Percentiles rank a stretch among this genome's conserved stretches.
Conservation (phyloP, 148 eudicot species). For the Rheum nobile region DNA sequence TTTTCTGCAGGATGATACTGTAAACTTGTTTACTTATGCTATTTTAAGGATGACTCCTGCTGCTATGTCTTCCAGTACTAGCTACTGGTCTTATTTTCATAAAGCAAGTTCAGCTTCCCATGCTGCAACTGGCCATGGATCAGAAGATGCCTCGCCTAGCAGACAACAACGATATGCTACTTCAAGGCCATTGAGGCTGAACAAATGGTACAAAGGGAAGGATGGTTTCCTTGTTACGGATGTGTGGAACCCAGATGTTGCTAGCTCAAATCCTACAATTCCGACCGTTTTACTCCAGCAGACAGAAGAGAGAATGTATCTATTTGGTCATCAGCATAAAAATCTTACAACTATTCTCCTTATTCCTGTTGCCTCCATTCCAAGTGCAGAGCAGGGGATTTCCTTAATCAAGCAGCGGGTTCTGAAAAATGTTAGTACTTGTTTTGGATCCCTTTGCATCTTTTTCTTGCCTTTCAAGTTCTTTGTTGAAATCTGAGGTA, state of each 20-base stretch:
- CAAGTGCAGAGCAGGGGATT: slow-evolving; percentile 55
- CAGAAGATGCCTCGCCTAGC: slow-evolving; percentile 41
- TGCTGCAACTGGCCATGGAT: slow-evolving; percentile 26
- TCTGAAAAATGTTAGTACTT: slow-evolving; percentile 64
- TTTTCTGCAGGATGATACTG: slow-evolving; percentile 62
- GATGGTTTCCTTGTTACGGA: slow-evolving; percentile 81
- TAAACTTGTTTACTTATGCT: slow-evolving; percentile 75
- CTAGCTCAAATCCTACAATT: slow-evolving; percentile 21
- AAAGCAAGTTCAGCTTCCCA: slow-evolving; percentile 33
- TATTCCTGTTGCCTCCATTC: slow-evolving; percentile 53
- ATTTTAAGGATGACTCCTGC: slow-evolving; percentile 70
- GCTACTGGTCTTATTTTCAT: slow-evolving; percentile 71
- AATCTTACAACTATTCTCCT: slow-evolving; percentile 70
- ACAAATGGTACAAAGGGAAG: slow-evolving; percentile 79
- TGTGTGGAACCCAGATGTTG: slow-evolving; percentile 41
- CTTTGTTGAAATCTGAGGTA: not conserved
- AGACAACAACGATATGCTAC: slow-evolving; percentile 36
- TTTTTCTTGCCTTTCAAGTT: not conserved
- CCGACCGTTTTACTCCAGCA: slow-evolving; percentile 72
- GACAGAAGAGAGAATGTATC: slow-evolving; percentile 69
- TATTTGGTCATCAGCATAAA: slow-evolving; percentile 71
- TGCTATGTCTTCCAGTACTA: slow-evolving; percentile 53
- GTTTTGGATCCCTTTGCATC: not conserved
- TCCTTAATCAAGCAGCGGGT: slow-evolving; percentile 64
- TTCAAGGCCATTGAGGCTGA: slow-evolving; percentile 60